These are phyloP conservation scores for Leptographium galeiforme DNA, from an alignment of 2,329 filamentous ascomycete species.

Conservation along the genomic window DNA sequence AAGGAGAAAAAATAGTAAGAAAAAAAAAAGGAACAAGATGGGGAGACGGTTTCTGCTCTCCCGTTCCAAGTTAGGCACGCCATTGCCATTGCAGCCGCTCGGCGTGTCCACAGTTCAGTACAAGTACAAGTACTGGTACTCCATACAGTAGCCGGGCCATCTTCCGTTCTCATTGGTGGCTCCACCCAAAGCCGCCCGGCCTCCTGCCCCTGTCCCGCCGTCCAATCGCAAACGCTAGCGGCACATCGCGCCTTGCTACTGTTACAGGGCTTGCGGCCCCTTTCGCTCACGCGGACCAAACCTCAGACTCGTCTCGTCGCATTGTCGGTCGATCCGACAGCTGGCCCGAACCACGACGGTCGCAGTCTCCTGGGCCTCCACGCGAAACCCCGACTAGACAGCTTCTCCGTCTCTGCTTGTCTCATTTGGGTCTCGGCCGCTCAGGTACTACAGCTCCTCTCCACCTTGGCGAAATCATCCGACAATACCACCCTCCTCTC, in stretches of 20 bases:
- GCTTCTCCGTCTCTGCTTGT: not conserved
- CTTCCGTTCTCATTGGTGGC: too few species aligned
- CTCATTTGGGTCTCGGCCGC: not conserved
- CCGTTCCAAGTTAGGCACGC: too few species aligned
- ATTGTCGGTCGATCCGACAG: constrained; percentile 14
- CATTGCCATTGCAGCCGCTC: too few species aligned
- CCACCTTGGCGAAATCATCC: not conserved
- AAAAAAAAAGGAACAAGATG: too few species aligned
- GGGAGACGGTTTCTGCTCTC: too few species aligned
- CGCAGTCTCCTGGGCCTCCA: not conserved
- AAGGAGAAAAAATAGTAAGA: too few species aligned
- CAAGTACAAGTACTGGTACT: too few species aligned
- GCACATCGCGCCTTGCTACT: not conserved
- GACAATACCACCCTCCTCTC: not conserved
- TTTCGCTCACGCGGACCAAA: not conserved
- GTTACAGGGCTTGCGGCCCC: constrained; percentile 1
- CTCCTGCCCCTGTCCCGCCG: not conserved
- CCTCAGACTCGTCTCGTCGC: constrained; percentile 12
- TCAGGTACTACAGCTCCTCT: too few species aligned
- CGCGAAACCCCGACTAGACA: not conserved
- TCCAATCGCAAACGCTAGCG: not conserved
- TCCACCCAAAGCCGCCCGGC: not conserved
- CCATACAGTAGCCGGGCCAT: too few species aligned
- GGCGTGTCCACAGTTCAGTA: too few species aligned
- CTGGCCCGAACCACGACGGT: not conserved